Base-by-base conservation (phyloP, 2,329 filamentous ascomycete genomes). In the Rhynchosporium graminicola region DNA sequence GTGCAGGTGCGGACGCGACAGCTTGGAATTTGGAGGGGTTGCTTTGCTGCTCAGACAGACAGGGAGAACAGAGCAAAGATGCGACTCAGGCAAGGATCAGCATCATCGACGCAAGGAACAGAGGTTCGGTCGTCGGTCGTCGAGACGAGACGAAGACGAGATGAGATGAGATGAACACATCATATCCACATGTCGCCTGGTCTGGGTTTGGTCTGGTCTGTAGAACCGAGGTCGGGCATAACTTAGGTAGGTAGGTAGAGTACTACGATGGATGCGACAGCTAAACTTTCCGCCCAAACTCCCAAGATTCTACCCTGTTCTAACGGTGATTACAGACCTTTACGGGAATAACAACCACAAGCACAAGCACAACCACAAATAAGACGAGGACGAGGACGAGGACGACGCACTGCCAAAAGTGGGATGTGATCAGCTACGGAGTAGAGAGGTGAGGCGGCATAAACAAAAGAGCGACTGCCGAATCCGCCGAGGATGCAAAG, bases 81-180 rank as follows among this genome's bases (percentile, higher is more conserved):
- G 52, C 52, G 52, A 56, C 15, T 38, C 3, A 20, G 52, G 52
- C 38, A 56, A 43, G 52, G 38, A 56, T 56, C 52, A 33, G 20
- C 20, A 36, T 45, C 13, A 45, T 20, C 48, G 48, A 40, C 20
- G 50, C 33, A n/a, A 52, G 29, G 36, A 51, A 51, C 31, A n/a
- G 33, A 20, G 40, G 8, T 33, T 9, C 42, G 13, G 15, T 12
- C 40, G 20, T 42, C 10, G 40, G 3, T 42, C 10, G 40, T 13
- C 10, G 12, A 4, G 40, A 43, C 50, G 36, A 33, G 33, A 38
- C 50, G 36, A 26, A 33, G 33, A 38, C 50, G 36, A 26, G 36
- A 43, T 56, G 52, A 38, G 52, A 20, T 8, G 36, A 7, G 36
- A 40, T 40, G 40, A 15, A 43, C 13, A n/a, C 5, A 20, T 20